Evolutionary conservation across 2,329 filamentous ascomycete species (phyloP), one percentile per base, ranked within the genome.

Genomic region (Didymella sp.): DNA sequence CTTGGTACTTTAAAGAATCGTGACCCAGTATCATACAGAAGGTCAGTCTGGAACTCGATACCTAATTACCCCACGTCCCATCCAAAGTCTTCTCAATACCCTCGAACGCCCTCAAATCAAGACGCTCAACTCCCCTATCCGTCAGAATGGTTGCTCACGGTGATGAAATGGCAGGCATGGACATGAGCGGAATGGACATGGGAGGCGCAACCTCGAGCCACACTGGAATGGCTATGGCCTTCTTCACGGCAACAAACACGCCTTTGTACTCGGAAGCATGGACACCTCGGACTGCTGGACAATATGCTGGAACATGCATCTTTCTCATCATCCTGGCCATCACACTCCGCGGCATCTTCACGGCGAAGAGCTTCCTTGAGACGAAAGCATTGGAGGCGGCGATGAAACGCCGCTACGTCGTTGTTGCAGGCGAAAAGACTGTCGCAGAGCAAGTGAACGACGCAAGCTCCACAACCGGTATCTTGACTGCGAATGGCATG

Each of bases 221-320:
- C 31, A 48, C 38, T n/a, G 61, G 60, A 46, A 86, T 85, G 84
- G 66, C 72, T 42, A 85, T 85, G 83, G 76, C 79, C 59, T 95
- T 95, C 82, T 87, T 87, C 65, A 85, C 82, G 61, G 78, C 80
- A 54, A 85, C 85, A 43, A 76, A 73, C 52, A 90, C 88, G 1
- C 81, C 88, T 3, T 81, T 92, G 42, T 91, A 83, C 79, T 88
- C 90, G 15, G 74, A 78, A 21, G 74, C 81, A 49, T 98, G 93
- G 92, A 89, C 89, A 2, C 94, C 94, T 5, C 77, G 73, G 25
- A 87, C 79, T 31, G 79, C 83, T 6, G 91, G 89, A 66, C 79
- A 84, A 58, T 98, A 97, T 77, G 92, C 91, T 1, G 94, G 87
- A 53, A 96, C 92, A 25, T 96, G 94, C 80, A 90, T 97, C 75